A percentile compares a stretch with the other conserved stretches of the same genome.
Evolutionary conservation across 108 stramenopile genomes (phyloP).

Genomic region (Cylindrotheca fusiformis): DNA sequence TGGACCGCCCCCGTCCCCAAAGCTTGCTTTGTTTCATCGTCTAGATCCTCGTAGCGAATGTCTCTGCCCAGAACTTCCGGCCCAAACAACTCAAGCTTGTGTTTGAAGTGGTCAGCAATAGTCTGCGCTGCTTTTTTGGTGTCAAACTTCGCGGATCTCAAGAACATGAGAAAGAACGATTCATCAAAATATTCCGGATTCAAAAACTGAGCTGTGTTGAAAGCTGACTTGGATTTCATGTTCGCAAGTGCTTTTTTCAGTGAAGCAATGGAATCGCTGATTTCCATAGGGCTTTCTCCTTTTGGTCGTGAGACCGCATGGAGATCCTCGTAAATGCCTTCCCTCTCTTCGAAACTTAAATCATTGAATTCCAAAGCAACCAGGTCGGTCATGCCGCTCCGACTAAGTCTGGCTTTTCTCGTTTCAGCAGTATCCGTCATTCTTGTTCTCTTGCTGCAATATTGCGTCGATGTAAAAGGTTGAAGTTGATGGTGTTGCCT

Average conservation of each 20-base stretch:
- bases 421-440: too few species aligned
- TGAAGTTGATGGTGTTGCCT: too few species aligned
- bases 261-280: background rate
- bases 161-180: slow-evolving; percentile 33
- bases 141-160: slow-evolving; percentile 37
- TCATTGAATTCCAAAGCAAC: slow-evolving; percentile 21
- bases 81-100: slow-evolving; percentile 44
- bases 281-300: background rate
- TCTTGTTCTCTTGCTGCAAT: too few species aligned
- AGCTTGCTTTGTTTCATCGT: slow-evolving; percentile 2
- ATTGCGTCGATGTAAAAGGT: too few species aligned
- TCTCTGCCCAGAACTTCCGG: slow-evolving; percentile 14
- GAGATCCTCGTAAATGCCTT: slow-evolving; percentile 20
- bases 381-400: slow-evolving; percentile 3
- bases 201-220: slow-evolving; percentile 6
- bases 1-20: slow-evolving; percentile 3
- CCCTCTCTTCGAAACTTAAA: slow-evolving; percentile 17
- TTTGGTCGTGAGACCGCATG: slow-evolving; percentile 19
- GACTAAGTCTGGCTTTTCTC: too few species aligned
- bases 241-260: background rate
- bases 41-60: slow-evolving; percentile 23
- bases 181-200: slow-evolving; percentile 20
- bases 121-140: slow-evolving; percentile 19
- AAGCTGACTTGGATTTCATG: background rate
- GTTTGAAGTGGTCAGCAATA: slow-evolving; percentile 28